Conservation (phyloP, 1,284 basidiomycete genomes). For the Taiwanofungus camphoratus region DNA sequence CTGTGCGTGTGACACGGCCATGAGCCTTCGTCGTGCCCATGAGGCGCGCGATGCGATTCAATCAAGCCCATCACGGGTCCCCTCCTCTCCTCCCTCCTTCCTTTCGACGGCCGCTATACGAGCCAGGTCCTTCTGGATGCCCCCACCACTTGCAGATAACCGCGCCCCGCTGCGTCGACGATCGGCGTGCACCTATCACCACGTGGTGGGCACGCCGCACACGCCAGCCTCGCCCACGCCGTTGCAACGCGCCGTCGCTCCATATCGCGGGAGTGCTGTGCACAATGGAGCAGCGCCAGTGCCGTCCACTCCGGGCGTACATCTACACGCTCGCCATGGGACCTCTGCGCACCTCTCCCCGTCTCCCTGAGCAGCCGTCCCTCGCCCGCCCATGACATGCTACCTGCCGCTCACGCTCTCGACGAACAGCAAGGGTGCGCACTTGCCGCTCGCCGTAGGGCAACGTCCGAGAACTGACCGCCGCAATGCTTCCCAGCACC, state of each 20-base stretch:
- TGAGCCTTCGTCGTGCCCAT: neutral
- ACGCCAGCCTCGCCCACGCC: slow-evolving; percentile 17
- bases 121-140: neutral
- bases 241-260: slow-evolving; percentile 17
- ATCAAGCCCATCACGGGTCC: slow-evolving; percentile 1
- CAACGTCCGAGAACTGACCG: slow-evolving; percentile 2
- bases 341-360: slow-evolving; percentile 12
- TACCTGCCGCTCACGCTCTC: slow-evolving; percentile 11
- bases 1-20: too few species aligned
- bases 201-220: slow-evolving; percentile 19
- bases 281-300: slow-evolving; percentile 17
- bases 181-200: slow-evolving; percentile 16
- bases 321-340: slow-evolving; percentile 17
- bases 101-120: neutral
- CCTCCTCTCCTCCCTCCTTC: neutral
- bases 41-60: neutral
- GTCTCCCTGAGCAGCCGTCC: slow-evolving; percentile 12
- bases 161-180: neutral
- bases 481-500: slow-evolving; percentile 9
- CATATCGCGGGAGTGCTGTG: slow-evolving; percentile 15
- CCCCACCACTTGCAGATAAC: too few species aligned
- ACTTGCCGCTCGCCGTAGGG: neutral
- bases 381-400: slow-evolving; percentile 6
- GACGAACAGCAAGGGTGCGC: slow-evolving; percentile 14
- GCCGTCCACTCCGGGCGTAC: slow-evolving; percentile 9